Evolutionary conservation across 1,139 yeast species (phyloP).

Genomic region (Pneumocystis oryctolagi): DNA sequence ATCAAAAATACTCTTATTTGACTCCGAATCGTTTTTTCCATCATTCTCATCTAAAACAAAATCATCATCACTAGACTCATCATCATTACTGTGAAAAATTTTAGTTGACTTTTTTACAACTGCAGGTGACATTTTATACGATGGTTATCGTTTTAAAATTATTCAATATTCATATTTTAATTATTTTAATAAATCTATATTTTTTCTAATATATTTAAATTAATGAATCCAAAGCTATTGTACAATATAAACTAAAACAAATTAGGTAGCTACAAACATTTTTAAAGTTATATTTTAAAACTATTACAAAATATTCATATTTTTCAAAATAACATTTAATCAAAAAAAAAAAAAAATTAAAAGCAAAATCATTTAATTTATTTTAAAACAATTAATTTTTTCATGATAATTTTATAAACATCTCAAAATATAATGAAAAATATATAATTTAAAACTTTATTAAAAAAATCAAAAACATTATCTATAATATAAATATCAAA

Average conservation of each 20-base stretch:
- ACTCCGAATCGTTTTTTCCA: conserved; percentile 6
- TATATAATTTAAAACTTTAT: neutral
- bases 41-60: neutral
- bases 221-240: no score
- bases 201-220: no score
- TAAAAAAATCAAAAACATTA: neutral
- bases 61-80: neutral
- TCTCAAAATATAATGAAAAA: neutral
- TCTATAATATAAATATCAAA: no score
- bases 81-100: neutral
- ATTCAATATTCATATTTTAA: neutral
- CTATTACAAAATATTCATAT: no score
- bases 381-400: no score
- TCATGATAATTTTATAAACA: neutral
- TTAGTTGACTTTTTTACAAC: neutral
- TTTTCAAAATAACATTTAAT: no score
- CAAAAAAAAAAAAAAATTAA: no score
- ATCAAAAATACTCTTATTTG: conserved; percentile 4
- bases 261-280: no score
- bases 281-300: no score
- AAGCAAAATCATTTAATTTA: no score
- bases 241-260: no score
- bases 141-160: neutral
- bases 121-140: neutral
- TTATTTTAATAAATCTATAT: neutral